A percentile compares a stretch with the other conserved stretches of the same genome.
phyloP scores from a whole-genome alignment of 2,329 filamentous ascomycete genomes.

The Aspergillus sp. region DNA sequence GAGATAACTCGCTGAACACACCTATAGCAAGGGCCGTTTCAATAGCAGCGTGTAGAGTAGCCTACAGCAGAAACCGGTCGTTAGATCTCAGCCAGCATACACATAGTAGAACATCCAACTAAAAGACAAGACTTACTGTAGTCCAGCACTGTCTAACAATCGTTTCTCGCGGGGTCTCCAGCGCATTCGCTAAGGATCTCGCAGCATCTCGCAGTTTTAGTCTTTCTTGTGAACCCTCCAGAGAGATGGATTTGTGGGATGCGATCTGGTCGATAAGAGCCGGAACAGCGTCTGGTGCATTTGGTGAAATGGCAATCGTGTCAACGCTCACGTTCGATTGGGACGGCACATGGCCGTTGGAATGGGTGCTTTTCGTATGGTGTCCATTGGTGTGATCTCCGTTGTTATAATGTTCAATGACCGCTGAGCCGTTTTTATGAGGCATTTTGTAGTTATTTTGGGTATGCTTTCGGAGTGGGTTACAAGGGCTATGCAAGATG shows the following conservation, averaged over 20 bases:
- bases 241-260: neutral
- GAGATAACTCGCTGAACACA: conserved; percentile 15
- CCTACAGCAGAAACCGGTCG: neutral
- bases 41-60: conserved; percentile 18
- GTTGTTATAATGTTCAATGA: neutral
- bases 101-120: neutral
- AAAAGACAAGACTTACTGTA: conserved; percentile 4
- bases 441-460: neutral
- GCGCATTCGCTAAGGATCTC: conserved; percentile 17
- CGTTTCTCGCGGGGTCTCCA: conserved; percentile 21
- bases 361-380: neutral
- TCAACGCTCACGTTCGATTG: neutral
- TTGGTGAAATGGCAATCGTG: conserved; percentile 17
- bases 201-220: conserved; percentile 20
- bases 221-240: conserved; percentile 15
- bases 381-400: neutral
- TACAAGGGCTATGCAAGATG: neutral
- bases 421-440: neutral
- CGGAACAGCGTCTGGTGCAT: conserved; percentile 17
- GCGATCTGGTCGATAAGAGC: conserved; percentile 17
- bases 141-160: conserved; percentile 22
- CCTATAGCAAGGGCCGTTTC: conserved; percentile 21
- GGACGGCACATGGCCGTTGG: neutral
- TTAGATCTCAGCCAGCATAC: neutral
- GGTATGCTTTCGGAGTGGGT: neutral